Base-by-base conservation (phyloP, 192 early-diverging fungal species). In the Thamnidium elegans region DNA sequence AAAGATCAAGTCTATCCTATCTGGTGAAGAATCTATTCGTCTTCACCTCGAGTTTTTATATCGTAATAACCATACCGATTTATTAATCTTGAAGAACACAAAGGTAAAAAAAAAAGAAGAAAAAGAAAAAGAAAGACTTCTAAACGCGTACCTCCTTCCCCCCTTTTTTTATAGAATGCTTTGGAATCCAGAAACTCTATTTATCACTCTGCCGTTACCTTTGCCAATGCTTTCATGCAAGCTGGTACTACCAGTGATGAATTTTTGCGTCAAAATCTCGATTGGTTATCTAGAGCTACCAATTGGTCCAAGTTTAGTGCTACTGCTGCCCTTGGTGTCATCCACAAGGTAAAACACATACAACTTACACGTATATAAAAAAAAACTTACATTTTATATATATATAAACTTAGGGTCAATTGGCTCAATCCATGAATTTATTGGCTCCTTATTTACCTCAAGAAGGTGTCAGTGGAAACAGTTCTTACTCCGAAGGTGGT, bases 251-350 rank as follows among this genome's bases (percentile, higher is more conserved):
- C 96, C 1, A 91, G 92, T 59, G 97, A 99, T 70, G 94, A 94
- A 69, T 99, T 99, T 71, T 82, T 99, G 77, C 84, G 97, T 50
- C 90, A 96, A 61, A 98, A 95, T 74, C 79, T 98, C 47, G 96
- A 99, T 68, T 99, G 97, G 97, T 85, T 99, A 43, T 87, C 90
- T 51, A 87, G 96, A 58, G 94, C 96, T 45, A 97, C 89, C 34
- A 97, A 97, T 82, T 99, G 97, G 97, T 90, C 95, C 23, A 99
- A 99, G 79, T 99, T 99, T 76, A 91, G 93, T 58, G 97, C 96
- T 1, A 98, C 96, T 3, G 97, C 97, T 11, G 92, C 94, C 13
- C 75, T 99, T 46, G 97, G 97, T 60, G 95, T 98, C 10, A 97
- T 99, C 67, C 97, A 99, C 79, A 92, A 91, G 69, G 85, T 86